These are phyloP conservation scores for Ceriops zippeliana DNA, from an alignment of 345 rosid genomes.

Conservation along the genomic window DNA sequence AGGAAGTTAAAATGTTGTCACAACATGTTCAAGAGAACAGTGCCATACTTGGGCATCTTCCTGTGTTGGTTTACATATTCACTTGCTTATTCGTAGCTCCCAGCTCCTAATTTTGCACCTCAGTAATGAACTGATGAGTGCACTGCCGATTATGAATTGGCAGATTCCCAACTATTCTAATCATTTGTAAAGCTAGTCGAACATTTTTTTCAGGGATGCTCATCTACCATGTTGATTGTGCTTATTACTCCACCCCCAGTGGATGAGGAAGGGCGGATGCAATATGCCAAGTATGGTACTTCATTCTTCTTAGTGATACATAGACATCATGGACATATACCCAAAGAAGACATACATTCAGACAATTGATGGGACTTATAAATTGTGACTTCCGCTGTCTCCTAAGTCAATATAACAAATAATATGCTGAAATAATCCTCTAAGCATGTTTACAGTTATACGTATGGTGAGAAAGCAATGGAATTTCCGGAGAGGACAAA, in stretches of 20 bases:
- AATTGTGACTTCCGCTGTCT: background rate
- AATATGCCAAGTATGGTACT: conserved; percentile 52
- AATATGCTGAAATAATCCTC: conserved; percentile 7
- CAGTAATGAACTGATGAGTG: too few relatives aligned
- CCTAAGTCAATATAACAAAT: background rate
- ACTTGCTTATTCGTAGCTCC: background rate
- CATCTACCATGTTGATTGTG: conserved; percentile 64
- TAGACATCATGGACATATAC: background rate
- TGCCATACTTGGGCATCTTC: too few relatives aligned
- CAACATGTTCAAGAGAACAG: too few relatives aligned
- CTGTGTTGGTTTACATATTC: too few relatives aligned
- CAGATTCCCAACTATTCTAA: background rate
- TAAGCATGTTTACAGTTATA: conserved; percentile 41
- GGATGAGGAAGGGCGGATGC: conserved; percentile 60
- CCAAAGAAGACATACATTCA: background rate
- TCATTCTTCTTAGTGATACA: background rate
- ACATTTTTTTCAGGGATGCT: conserved; percentile 49
- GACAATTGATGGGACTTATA: too few relatives aligned
- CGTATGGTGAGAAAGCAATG: conserved; percentile 70
- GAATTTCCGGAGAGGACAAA: conserved; percentile 71
- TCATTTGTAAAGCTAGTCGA: background rate
- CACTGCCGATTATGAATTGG: too few relatives aligned
- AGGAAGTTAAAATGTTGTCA: too few relatives aligned
- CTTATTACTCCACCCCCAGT: conserved; percentile 87
- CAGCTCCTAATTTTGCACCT: too few relatives aligned